Percentiles rank a stretch among this genome's conserved stretches.
These are phyloP conservation scores for Penicillium steckii DNA, from an alignment of 495 filamentous ascomycete genomes.

Conservation along the genomic window DNA sequence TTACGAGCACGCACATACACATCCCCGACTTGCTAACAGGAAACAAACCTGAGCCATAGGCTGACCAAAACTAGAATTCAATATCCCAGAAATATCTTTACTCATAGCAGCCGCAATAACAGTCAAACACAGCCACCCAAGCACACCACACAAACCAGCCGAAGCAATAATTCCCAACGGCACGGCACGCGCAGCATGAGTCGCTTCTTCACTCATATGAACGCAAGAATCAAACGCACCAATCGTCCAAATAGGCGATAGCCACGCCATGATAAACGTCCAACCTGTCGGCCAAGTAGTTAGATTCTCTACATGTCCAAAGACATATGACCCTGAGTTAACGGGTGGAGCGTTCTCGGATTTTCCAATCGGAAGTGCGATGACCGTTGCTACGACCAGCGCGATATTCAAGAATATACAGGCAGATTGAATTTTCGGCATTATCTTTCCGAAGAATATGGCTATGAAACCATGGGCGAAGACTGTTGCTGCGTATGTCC, in stretches of 20 bases:
- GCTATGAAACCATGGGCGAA: slow-evolving; percentile 58
- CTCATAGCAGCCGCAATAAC: slow-evolving; percentile 42
- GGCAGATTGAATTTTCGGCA: slow-evolving; percentile 64
- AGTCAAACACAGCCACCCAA: slow-evolving; percentile 58
- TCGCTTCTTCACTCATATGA: slow-evolving; percentile 65
- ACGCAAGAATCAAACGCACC: slow-evolving; percentile 55
- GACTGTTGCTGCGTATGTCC: slow-evolving; percentile 59
- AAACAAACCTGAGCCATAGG: slow-evolving; percentile 45
- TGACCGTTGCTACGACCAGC: slow-evolving; percentile 62
- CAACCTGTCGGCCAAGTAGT: slow-evolving; percentile 61
- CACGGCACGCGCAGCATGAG: slow-evolving; percentile 60
- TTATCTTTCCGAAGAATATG: slow-evolving; percentile 53
- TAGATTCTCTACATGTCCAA: slow-evolving; percentile 46
- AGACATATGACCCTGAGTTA: slow-evolving; percentile 41
- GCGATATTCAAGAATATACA: slow-evolving; percentile 63
- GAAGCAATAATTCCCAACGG: slow-evolving; percentile 58
- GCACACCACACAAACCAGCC: slow-evolving; percentile 35
- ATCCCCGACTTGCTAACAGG: not conserved
- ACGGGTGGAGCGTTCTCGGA: slow-evolving; percentile 27
- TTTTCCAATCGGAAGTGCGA: slow-evolving; percentile 63
- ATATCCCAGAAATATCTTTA: slow-evolving; percentile 31
- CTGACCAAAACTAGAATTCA: slow-evolving; percentile 38
- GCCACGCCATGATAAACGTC: slow-evolving; percentile 66
- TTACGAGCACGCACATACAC: not conserved
- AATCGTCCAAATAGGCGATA: slow-evolving; percentile 67